These are phyloP conservation scores for Citrus maxima DNA, from an alignment of 345 rosid genomes.

Conservation along the genomic window DNA sequence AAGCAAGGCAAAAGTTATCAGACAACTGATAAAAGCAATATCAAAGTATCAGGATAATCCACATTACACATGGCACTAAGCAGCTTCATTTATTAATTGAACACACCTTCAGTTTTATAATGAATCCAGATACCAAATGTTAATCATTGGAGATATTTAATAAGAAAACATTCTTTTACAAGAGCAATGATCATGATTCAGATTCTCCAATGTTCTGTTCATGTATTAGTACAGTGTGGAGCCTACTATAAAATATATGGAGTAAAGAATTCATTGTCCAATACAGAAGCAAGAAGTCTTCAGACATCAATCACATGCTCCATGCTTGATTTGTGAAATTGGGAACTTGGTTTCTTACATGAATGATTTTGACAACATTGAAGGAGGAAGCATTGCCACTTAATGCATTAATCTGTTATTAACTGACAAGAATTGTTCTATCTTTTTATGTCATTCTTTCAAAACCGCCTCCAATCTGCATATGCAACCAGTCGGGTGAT, in stretches of 20 bases:
- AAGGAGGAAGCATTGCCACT: constrained; percentile 18
- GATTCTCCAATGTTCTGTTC: constrained; percentile 11
- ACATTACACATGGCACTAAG: constrained; percentile 8
- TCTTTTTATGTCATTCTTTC: constrained; percentile 46
- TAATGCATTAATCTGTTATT: constrained; percentile 31
- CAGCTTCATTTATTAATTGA: constrained; percentile 15
- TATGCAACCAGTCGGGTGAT: constrained; percentile 90
- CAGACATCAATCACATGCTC: constrained; percentile 18
- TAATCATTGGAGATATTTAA: constrained; percentile 15
- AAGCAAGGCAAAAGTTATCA: neutral
- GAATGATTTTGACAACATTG: constrained; percentile 23
- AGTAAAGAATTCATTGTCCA: constrained; percentile 29
- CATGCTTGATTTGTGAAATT: constrained; percentile 30
- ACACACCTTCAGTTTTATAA: constrained; percentile 15
- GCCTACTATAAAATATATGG: constrained; percentile 22
- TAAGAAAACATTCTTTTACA: constrained; percentile 26
- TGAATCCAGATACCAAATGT: constrained; percentile 10
- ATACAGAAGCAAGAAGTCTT: constrained; percentile 20
- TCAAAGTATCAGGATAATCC: neutral
- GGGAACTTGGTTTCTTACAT: constrained; percentile 21
- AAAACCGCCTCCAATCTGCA: constrained; percentile 76
- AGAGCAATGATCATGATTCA: constrained; percentile 3
- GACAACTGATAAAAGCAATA: too few species aligned
- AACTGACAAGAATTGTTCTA: constrained; percentile 7
- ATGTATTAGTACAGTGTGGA: constrained; percentile 19